Conservation (phyloP, 495 filamentous ascomycete species). For the Parmelia sp. region DNA sequence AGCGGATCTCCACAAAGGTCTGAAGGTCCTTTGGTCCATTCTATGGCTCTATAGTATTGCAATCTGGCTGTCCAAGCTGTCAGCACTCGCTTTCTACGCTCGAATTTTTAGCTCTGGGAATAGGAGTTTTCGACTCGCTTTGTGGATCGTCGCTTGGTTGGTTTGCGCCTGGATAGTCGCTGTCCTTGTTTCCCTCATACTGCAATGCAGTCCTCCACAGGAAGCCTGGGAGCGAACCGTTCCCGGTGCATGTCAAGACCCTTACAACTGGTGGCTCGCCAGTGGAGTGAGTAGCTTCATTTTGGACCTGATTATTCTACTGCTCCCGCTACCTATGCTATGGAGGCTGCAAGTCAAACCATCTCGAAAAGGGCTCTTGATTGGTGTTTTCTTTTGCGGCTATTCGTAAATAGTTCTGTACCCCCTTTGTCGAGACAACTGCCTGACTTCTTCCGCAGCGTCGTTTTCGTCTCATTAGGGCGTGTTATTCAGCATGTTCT, state of each 20-base stretch:
- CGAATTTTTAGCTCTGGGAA: slow-evolving; percentile 24
- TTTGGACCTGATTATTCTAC: slow-evolving; percentile 12
- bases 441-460: slow-evolving; percentile 1
- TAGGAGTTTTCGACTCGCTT: slow-evolving; percentile 23
- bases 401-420: slow-evolving; percentile 6
- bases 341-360: slow-evolving; percentile 8
- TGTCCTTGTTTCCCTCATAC: slow-evolving; percentile 25
- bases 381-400: slow-evolving; percentile 10
- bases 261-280: background rate
- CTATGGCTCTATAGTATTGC: slow-evolving; percentile 21
- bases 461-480: slow-evolving; percentile 11
- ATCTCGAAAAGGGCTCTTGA: slow-evolving; percentile 4
- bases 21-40: slow-evolving; percentile 1
- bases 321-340: slow-evolving; percentile 16
- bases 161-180: slow-evolving; percentile 24
- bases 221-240: slow-evolving; percentile 29
- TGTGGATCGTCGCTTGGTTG: slow-evolving; percentile 23
- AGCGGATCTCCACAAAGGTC: background rate
- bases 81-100: slow-evolving; percentile 25
- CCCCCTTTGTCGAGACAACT: background rate
- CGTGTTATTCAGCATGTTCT: background rate
- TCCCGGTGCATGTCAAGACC: slow-evolving; percentile 21
- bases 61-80: slow-evolving; percentile 24
- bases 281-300: slow-evolving; percentile 9
- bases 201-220: slow-evolving; percentile 31